Conservation (phyloP, 2,329 filamentous ascomycete species). For the Xenosphaeropsis pyriputrescens region DNA sequence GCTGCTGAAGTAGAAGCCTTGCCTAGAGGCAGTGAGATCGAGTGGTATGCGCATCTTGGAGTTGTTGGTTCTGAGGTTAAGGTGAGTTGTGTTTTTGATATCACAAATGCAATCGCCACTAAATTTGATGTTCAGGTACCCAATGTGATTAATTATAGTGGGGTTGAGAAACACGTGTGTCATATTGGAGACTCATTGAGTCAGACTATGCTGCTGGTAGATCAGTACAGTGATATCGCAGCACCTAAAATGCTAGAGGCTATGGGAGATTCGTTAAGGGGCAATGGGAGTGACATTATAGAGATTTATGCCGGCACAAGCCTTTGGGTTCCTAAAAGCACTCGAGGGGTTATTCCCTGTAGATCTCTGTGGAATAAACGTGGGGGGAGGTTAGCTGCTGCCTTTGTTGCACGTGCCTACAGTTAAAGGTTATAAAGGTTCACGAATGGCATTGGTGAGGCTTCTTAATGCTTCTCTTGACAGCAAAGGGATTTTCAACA, state of each 20-base stretch:
- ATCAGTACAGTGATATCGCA: background rate
- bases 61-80: conserved; percentile 18
- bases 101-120: background rate
- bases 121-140: background rate
- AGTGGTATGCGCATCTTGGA: conserved; percentile 68
- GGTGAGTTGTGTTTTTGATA: conserved; percentile 3
- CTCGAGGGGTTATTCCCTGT: conserved; percentile 22
- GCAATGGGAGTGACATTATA: background rate
- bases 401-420: conserved; percentile 1
- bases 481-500: too few species aligned
- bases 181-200: background rate
- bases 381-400: conserved; percentile 19
- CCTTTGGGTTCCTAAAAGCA: background rate
- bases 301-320: conserved; percentile 1
- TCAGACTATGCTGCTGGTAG: background rate
- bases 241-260: background rate
- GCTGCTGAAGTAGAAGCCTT: conserved; percentile 63
- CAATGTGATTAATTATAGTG: background rate
- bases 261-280: conserved; percentile 3
- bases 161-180: background rate
- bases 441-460: too few species aligned
- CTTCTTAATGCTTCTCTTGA: too few species aligned
- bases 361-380: conserved; percentile 24
- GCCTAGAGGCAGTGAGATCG: conserved; percentile 58
- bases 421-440: too few species aligned